phyloP scores from a whole-genome alignment of 1,284 basidiomycete genomes.

The Trametes pubescens region DNA sequence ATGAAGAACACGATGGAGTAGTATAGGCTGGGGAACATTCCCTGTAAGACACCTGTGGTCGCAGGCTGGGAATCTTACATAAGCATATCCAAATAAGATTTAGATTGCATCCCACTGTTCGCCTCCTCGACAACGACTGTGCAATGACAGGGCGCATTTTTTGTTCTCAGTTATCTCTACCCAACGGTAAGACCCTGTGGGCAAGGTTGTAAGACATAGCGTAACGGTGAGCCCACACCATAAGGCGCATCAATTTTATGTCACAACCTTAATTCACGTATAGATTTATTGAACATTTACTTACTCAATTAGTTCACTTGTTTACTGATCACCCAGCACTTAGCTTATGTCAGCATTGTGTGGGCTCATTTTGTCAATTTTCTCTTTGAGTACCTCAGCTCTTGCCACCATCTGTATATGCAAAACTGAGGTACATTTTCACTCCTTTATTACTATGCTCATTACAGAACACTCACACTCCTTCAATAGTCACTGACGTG shows the following conservation, averaged over 20 bases:
- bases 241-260: background rate
- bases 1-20: no score
- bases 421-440: no score
- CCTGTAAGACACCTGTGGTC: no score
- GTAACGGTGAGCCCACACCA: background rate
- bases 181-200: background rate
- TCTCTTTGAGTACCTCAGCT: no score
- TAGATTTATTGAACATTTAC: background rate
- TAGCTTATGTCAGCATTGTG: background rate
- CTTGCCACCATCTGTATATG: background rate
- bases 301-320: constrained; percentile 11
- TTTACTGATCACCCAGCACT: background rate
- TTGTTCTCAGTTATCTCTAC: background rate
- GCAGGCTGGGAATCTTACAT: background rate
- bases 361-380: no score
- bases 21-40: no score
- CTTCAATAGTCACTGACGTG: no score
- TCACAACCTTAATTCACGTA: background rate
- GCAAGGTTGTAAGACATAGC: background rate
- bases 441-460: background rate
- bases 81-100: background rate
- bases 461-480: no score
- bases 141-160: background rate
- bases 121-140: background rate
- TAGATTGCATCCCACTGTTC: background rate